Conservation (phyloP, 192 early-diverging fungal species). For the Coemansia sp. region DNA sequence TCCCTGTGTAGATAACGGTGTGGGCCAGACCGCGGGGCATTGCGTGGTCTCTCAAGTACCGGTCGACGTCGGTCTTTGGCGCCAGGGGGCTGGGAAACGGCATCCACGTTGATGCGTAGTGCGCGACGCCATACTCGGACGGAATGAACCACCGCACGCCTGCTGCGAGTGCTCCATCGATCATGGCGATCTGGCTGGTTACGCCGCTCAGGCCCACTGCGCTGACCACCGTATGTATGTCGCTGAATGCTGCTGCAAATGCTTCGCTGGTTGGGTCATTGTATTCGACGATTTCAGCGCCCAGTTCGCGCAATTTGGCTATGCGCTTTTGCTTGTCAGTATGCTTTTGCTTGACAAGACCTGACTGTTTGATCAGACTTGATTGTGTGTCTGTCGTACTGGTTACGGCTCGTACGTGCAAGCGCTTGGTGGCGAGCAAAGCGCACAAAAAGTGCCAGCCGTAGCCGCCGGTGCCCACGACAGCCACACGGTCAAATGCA, state of each 20-base stretch:
- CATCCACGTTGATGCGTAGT: conserved; percentile 32
- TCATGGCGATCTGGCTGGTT: conserved; percentile 31
- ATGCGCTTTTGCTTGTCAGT: conserved; percentile 26
- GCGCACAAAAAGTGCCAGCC: conserved; percentile 35
- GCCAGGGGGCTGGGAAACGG: conserved; percentile 43
- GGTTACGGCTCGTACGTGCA: conserved; percentile 40
- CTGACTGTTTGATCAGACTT: conserved; percentile 14
- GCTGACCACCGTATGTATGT: conserved; percentile 36
- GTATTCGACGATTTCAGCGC: conserved; percentile 30
- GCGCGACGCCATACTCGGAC: conserved; percentile 44
- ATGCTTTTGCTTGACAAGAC: conserved; percentile 23
- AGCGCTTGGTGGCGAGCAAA: conserved; percentile 13
- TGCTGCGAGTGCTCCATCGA: conserved; percentile 36
- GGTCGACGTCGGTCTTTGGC: conserved; percentile 22
- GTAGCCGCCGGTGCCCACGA: conserved; percentile 45
- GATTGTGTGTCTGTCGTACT: conserved; percentile 9
- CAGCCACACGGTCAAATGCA: conserved; percentile 31
- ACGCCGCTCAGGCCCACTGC: conserved; percentile 26
- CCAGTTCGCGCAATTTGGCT: conserved; percentile 11
- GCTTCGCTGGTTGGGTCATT: not conserved
- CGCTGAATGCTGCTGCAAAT: conserved; percentile 23
- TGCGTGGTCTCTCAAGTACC: conserved; percentile 17
- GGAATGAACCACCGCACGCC: conserved; percentile 51
- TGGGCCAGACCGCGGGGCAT: conserved; percentile 23
- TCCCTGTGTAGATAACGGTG: conserved; percentile 43